A percentile compares a stretch with the other conserved stretches of the same genome.
phyloP scores from a whole-genome alignment of 108 stramenopile species.

The Chaetoceros tenuissimus region DNA sequence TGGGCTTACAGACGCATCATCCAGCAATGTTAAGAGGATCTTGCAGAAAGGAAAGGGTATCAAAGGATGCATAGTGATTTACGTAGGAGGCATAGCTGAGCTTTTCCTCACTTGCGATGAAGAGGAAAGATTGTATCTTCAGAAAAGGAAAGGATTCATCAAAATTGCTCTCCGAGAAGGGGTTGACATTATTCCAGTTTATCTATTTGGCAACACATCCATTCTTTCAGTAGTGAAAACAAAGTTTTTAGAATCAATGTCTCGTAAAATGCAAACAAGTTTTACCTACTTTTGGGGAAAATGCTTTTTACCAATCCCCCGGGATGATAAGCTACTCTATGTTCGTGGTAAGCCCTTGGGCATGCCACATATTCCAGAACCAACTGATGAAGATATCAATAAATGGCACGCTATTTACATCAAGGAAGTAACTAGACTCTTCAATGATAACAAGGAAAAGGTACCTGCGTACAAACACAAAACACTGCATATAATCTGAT shows the following conservation, averaged over 20 bases:
- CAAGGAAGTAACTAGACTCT: conserved; percentile 43
- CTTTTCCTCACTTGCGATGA: conserved; percentile 55
- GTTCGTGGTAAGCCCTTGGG: conserved; percentile 51
- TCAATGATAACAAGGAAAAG: conserved; percentile 52
- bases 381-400: conserved; percentile 59
- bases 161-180: conserved; percentile 71
- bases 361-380: conserved; percentile 48
- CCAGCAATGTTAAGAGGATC: conserved; percentile 13
- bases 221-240: conserved; percentile 44
- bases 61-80: conserved; percentile 41
- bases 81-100: conserved; percentile 83
- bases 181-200: conserved; percentile 64
- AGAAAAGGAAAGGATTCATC: conserved; percentile 72
- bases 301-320: conserved; percentile 61
- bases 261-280: conserved; percentile 52
- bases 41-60: conserved; percentile 25
- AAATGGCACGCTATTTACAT: conserved; percentile 61
- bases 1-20: conserved; percentile 54
- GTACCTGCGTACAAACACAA: conserved; percentile 64
- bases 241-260: conserved; percentile 40
- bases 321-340: conserved; percentile 56
- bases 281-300: conserved; percentile 76
- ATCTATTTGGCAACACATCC: conserved; percentile 74
- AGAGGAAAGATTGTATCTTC: conserved; percentile 54
- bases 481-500: conserved; percentile 47